These are phyloP conservation scores for Nemania sp. DNA, from an alignment of 2,329 filamentous ascomycete species.

Conservation along the genomic window DNA sequence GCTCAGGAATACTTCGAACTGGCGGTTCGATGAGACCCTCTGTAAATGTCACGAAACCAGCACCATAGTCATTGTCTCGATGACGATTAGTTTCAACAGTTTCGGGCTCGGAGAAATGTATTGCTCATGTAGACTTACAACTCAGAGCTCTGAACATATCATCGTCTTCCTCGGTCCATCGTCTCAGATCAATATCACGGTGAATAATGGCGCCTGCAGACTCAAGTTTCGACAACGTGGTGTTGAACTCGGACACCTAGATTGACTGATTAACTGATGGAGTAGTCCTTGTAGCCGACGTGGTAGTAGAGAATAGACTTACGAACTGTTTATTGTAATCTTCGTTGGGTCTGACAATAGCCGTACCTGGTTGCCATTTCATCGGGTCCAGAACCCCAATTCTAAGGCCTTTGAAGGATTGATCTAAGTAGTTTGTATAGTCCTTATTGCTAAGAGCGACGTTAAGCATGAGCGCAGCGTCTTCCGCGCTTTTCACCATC, in stretches of 20 bases:
- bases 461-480: constrained; percentile 2
- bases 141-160: constrained; percentile 3
- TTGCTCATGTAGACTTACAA: too few species aligned
- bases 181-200: too few species aligned
- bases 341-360: constrained; percentile 1
- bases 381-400: constrained; percentile 5
- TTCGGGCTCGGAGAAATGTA: too few species aligned
- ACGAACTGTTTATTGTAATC: constrained; percentile 12
- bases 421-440: too few species aligned
- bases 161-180: constrained; percentile 4
- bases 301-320: background rate
- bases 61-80: too few species aligned
- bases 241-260: background rate
- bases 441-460: background rate
- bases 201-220: too few species aligned
- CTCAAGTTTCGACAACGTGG: background rate
- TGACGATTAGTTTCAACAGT: too few species aligned
- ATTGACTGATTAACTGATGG: too few species aligned
- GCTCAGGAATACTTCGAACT: too few species aligned
- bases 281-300: too few species aligned
- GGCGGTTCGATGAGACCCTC: too few species aligned
- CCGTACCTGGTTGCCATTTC: background rate
- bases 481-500: constrained; percentile 1
- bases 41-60: too few species aligned
- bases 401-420: constrained; percentile 5